These are phyloP conservation scores for Polyporus arcularius DNA, from an alignment of 768 basidiomycete genomes.

Conservation along the genomic window DNA sequence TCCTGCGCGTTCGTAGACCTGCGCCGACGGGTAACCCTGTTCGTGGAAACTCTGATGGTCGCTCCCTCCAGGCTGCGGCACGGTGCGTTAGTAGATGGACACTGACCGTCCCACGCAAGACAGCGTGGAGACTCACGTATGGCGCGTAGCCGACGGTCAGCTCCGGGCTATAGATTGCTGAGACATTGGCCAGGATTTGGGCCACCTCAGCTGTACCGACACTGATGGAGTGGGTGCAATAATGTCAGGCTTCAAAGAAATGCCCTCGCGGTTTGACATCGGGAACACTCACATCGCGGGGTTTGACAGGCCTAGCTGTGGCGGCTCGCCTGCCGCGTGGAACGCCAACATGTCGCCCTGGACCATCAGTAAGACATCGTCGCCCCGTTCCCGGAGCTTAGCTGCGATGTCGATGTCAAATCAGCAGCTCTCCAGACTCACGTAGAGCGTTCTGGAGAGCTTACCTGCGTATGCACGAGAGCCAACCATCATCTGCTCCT, in stretches of 20 bases:
- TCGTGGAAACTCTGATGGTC: slow-evolving; percentile 86
- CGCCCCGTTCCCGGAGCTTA: slow-evolving; percentile 60
- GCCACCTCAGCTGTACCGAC: slow-evolving; percentile 78
- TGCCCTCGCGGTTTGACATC: background rate
- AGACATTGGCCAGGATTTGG: slow-evolving; percentile 72
- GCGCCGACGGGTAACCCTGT: slow-evolving; percentile 82
- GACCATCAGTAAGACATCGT: slow-evolving; percentile 80
- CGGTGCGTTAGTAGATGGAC: background rate
- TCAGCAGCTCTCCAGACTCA: background rate
- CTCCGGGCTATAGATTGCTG: slow-evolving; percentile 79
- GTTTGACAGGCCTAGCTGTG: slow-evolving; percentile 80
- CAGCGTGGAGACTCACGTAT: slow-evolving; percentile 35
- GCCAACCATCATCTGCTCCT: slow-evolving; percentile 88
- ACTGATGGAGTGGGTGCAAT: slow-evolving; percentile 36
- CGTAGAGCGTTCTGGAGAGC: background rate
- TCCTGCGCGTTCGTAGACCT: slow-evolving; percentile 86
- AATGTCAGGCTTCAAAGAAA: too few species aligned
- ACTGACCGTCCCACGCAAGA: too few species aligned
- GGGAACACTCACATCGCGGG: slow-evolving; percentile 40
- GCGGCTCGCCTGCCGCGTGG: slow-evolving; percentile 73
- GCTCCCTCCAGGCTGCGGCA: slow-evolving; percentile 76
- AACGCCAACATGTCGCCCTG: slow-evolving; percentile 95
- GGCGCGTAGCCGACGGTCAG: slow-evolving; percentile 65
- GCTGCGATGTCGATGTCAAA: slow-evolving; percentile 28
- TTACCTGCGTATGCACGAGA: slow-evolving; percentile 68